These are phyloP conservation scores for Diaporthe ilicicola DNA, from an alignment of 2,329 filamentous ascomycete genomes.

Conservation along the genomic window DNA sequence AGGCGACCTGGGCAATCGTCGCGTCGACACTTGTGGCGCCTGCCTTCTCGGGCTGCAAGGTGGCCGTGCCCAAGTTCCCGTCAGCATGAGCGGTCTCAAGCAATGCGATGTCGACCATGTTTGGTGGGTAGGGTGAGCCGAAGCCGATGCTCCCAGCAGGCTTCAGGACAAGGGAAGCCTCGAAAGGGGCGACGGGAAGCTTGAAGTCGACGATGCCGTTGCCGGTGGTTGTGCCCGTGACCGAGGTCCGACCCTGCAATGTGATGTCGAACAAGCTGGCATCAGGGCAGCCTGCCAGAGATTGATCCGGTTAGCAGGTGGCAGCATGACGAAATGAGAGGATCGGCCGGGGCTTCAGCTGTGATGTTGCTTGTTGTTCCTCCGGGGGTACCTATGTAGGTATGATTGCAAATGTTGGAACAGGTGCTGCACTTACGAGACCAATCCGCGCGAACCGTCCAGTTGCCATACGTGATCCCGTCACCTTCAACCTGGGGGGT, in stretches of 20 bases:
- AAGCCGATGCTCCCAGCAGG: conserved; percentile 22
- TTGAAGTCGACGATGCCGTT: conserved; percentile 26
- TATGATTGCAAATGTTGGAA: neutral
- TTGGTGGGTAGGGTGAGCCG: conserved; percentile 19
- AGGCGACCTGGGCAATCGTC: conserved; percentile 18
- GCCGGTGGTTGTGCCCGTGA: neutral
- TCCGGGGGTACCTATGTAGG: no score
- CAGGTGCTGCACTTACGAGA: conserved; percentile 16
- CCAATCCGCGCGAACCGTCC: conserved; percentile 27
- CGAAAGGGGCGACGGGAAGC: conserved; percentile 12
- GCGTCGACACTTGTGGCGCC: conserved; percentile 15
- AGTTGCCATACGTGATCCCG: conserved; percentile 11
- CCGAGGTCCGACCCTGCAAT: conserved; percentile 12
- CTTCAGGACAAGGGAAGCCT: conserved; percentile 23
- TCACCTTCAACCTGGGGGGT: neutral
- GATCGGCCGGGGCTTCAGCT: no score
- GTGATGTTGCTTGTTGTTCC: no score
- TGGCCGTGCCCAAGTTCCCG: conserved; percentile 21
- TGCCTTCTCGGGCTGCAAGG: conserved; percentile 15
- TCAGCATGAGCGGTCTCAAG: conserved; percentile 14
- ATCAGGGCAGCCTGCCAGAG: conserved; percentile 17
- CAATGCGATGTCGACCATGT: conserved; percentile 15
- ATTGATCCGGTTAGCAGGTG: neutral
- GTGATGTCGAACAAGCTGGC: conserved; percentile 11
- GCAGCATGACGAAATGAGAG: no score